Percentiles rank a stretch among this genome's conserved stretches.
These are phyloP conservation scores for Puccinia hordei DNA, from an alignment of 1,284 basidiomycete genomes.

Conservation along the genomic window DNA sequence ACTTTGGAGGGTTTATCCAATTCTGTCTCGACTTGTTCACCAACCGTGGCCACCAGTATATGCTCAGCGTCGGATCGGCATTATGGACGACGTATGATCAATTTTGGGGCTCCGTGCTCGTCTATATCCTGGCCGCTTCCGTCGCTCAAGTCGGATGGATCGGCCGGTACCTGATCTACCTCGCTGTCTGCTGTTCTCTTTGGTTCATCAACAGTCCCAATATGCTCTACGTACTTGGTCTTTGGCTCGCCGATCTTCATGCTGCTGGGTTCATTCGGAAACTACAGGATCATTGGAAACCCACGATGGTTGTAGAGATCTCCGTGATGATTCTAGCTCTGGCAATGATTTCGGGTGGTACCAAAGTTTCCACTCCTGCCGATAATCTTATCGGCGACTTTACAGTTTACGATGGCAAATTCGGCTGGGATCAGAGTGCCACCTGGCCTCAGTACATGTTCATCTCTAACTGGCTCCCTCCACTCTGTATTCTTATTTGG, in stretches of 20 bases:
- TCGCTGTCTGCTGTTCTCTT: slow-evolving; percentile 55
- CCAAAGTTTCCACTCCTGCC: slow-evolving; percentile 57
- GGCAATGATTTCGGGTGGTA: slow-evolving; percentile 58
- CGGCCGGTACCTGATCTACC: slow-evolving; percentile 59
- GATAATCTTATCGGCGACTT: slow-evolving; percentile 57
- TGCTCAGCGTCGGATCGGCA: slow-evolving; percentile 60
- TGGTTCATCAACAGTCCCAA: slow-evolving; percentile 59
- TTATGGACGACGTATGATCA: slow-evolving; percentile 61
- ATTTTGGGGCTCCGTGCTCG: slow-evolving; percentile 61
- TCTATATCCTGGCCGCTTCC: slow-evolving; percentile 60
- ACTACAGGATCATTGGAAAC: slow-evolving; percentile 60
- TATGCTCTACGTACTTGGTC: slow-evolving; percentile 59
- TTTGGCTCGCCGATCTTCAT: slow-evolving; percentile 60
- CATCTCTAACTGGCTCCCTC: slow-evolving; percentile 57
- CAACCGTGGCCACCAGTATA: slow-evolving; percentile 60
- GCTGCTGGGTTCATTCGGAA: slow-evolving; percentile 60
- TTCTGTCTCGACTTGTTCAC: slow-evolving; percentile 60
- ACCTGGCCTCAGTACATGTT: slow-evolving; percentile 60
- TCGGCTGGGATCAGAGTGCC: slow-evolving; percentile 54
- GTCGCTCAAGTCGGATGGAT: slow-evolving; percentile 58
- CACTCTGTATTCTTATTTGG: slow-evolving; percentile 58
- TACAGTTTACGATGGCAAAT: slow-evolving; percentile 59
- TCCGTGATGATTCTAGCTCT: slow-evolving; percentile 58
- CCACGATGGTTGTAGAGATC: slow-evolving; percentile 58
- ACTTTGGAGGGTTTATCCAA: slow-evolving; percentile 59